These are phyloP conservation scores for Monosporozyma siamensis DNA, from an alignment of 805 yeast genomes.

Conservation along the genomic window DNA sequence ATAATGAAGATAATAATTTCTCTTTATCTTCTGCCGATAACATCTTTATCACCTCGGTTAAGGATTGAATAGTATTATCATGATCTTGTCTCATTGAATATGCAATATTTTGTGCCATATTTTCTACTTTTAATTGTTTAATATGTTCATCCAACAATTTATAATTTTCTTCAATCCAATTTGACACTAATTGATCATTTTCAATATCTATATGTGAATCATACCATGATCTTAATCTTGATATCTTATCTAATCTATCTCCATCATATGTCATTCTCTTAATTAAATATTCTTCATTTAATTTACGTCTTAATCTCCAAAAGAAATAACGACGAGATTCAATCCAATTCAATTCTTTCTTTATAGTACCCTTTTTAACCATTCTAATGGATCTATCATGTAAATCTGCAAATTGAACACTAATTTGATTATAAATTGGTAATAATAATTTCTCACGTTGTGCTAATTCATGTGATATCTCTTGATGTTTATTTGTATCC, in stretches of 20 bases:
- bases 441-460: constrained; percentile 71
- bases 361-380: constrained; percentile 88
- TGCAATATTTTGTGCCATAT: constrained; percentile 55
- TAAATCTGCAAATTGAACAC: constrained; percentile 94
- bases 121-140: constrained; percentile 56
- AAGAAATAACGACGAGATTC: constrained; percentile 91
- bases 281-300: constrained; percentile 83
- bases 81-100: constrained; percentile 48
- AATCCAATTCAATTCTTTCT: constrained; percentile 76
- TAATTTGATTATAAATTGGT: constrained; percentile 86
- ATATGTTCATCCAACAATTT: constrained; percentile 49
- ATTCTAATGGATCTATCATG: constrained; percentile 97
- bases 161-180: constrained; percentile 78
- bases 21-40: constrained; percentile 47
- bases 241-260: constrained; percentile 67
- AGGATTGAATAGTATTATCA: constrained; percentile 44
- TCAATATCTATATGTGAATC: constrained; percentile 59
- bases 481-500: constrained; percentile 56
- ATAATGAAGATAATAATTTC: constrained; percentile 29
- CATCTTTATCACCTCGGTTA: constrained; percentile 45
- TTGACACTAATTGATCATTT: constrained; percentile 69
- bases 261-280: constrained; percentile 60
- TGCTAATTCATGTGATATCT: constrained; percentile 53
- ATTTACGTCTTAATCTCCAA: constrained; percentile 97
- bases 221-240: constrained; percentile 83